Evolutionary conservation across 2,329 filamentous ascomycete genomes (phyloP), one percentile per base, ranked within the genome.

Genomic region (Capronia epimyces): DNA sequence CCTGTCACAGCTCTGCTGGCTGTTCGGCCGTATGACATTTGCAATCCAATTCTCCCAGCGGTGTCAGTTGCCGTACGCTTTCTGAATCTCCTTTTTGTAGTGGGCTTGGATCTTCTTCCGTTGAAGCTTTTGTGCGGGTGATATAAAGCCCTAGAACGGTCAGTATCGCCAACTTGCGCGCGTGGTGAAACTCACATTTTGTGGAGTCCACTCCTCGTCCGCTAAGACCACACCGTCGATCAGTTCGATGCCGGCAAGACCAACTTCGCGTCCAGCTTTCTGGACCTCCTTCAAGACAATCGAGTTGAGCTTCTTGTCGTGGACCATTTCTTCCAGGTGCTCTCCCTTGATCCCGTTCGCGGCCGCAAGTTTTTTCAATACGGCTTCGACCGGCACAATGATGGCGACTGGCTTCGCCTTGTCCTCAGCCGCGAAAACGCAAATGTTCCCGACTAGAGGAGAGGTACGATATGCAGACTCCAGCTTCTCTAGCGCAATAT

Each of bases 401-500:
- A 96, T 80, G 29, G 89, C 90, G 52, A 96, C 78, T 6, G 90
- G 88, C 65, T 87, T 87, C 56, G 81, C 77, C 68, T 88, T 81
- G 60, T 85, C 80, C 58, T 79, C 71, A 52, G 88, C 86, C 36
- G 88, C 90, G 65, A 93, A 86, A 36, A 95, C 79, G 75, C 93
- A 93, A 66, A 96, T 82, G 71, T 95, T 95, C 53, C 80, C 80
- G 16, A 95, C 88, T 8, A 86, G 80, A n/a, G 81, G 78, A 8
- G 80, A 81, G 40, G 87, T 83, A 56, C 90, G 84, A 74, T 96
- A 97, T 48, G 95, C 78, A 2, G 90, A 86, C 73, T 97, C 91
- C 53, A 97, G 82, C 75, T 90, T 96, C 75, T 97, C 91, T 3
- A 98, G 80, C 18, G 91, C 93, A 67, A 97, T 94, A 71, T 97